Conservation (phyloP, 2,329 filamentous ascomycete species). For the Alternaria incomplexa region DNA sequence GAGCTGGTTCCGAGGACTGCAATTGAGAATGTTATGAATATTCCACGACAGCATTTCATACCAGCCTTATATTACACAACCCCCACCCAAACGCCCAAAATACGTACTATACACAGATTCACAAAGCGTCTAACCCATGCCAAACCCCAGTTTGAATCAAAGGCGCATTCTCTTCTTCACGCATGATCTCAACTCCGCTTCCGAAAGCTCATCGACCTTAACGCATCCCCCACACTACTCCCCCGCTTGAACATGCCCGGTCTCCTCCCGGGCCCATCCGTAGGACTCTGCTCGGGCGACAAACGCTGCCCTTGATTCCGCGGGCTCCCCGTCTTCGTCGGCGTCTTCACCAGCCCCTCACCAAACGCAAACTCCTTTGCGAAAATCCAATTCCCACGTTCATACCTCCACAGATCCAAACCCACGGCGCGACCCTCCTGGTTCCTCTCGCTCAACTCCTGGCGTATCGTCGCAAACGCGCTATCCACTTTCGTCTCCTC, state of each 20-base stretch:
- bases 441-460: slow-evolving; percentile 37
- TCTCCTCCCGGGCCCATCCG: slow-evolving; percentile 8
- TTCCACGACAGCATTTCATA: no score
- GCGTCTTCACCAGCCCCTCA: background rate
- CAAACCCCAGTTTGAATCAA: no score
- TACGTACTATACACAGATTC: background rate
- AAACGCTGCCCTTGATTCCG: slow-evolving; percentile 2
- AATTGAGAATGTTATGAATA: no score
- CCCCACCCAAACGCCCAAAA: no score
- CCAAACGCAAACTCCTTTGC: slow-evolving; percentile 46
- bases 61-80: no score
- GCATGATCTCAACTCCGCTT: slow-evolving; percentile 18
- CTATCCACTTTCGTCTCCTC: slow-evolving; percentile 47
- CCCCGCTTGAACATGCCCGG: slow-evolving; percentile 23
- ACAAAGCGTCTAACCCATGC: no score
- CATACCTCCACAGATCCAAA: slow-evolving; percentile 52
- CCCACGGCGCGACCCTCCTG: slow-evolving; percentile 47
- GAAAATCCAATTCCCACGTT: slow-evolving; percentile 50
- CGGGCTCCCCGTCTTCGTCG: background rate
- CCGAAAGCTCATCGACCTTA: slow-evolving; percentile 22
- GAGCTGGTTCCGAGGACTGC: no score
- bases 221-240: slow-evolving; percentile 19
- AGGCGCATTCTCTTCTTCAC: no score
- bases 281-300: slow-evolving; percentile 3
- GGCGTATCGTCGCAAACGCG: slow-evolving; percentile 46